Base-by-base conservation (phyloP, 805 yeast species). In the Nakazawaea wyomingensis region DNA sequence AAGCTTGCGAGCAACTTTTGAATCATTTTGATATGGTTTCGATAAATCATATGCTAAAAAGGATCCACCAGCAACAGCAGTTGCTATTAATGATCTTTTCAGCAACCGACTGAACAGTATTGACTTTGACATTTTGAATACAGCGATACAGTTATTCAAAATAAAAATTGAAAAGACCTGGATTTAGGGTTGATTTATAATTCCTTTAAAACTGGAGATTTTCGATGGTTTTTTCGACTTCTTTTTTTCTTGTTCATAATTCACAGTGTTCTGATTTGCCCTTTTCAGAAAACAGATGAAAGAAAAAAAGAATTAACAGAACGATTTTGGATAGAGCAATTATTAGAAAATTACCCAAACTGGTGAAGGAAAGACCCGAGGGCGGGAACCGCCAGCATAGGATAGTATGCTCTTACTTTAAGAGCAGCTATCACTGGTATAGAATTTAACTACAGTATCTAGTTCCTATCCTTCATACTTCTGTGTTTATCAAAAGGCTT, bases 1-100 rank as follows among this genome's bases (percentile, higher is more conserved):
- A 32, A 59, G 48, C 37, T 51, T 55, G 8, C 16, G 13, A 10
- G 6, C 13, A 13, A 19, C 9, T 10, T 14, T 33, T 3, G 47
- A 27, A 28, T 47, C 47, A 28, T 44, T 41, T 19, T 39, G 27
- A 18, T 33, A 29, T 26, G 37, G 13, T 20, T 26, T 13, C 11
- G 26, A 14, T 7, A n/a, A 17, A n/a, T 24, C 20, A n/a, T 40
- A 28, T n/a, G 28, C 29, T 33, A 24, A 19, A 17, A 29, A 34
- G 9, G 39, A 34, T 13, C 34, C 44, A 29, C 39, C 44, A 41
- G 34, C 44, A 21, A 34, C 35, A 14, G 33, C 39, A 11, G 44
- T 28, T 27, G 44, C n/a, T 28, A 41, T 3, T 13, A 34, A 27
- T 1, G 39, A 27, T 34, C 17, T 34, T 17, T 17, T 41, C 35